Evolutionary conservation across 192 early-diverging fungal genomes (phyloP).

Genomic region (Entrophospora sp.): DNA sequence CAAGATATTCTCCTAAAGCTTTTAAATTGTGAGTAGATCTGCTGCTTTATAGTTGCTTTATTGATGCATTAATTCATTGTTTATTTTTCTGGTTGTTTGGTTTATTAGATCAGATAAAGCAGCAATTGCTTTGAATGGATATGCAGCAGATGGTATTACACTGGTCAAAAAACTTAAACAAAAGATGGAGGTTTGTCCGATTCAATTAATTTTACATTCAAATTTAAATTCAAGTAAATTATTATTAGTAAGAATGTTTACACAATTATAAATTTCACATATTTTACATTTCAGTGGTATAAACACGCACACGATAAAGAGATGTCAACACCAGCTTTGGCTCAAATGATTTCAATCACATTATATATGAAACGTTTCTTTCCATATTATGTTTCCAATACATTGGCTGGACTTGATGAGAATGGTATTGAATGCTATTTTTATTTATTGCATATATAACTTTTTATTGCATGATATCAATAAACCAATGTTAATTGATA

Average conservation of each 20-base stretch:
- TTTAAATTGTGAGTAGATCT: conserved; percentile 55
- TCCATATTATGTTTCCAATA: conserved; percentile 89
- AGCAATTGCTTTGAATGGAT: conserved; percentile 79
- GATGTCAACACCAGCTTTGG: conserved; percentile 79
- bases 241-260: background rate
- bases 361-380: conserved; percentile 93
- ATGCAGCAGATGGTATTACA: conserved; percentile 80
- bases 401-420: conserved; percentile 83
- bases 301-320: conserved; percentile 79
- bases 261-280: background rate
- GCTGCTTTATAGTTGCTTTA: background rate
- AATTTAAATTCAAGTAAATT: background rate
- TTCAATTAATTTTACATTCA: background rate
- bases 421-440: conserved; percentile 62
- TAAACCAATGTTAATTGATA: background rate
- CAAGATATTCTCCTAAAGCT: conserved; percentile 87
- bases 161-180: conserved; percentile 77
- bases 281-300: conserved; percentile 61
- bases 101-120: conserved; percentile 60
- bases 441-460: background rate
- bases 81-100: background rate
- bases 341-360: conserved; percentile 89
- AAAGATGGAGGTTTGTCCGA: conserved; percentile 64
- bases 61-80: background rate
- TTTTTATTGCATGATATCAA: background rate